A percentile compares a stretch with the other conserved stretches of the same genome.
Evolutionary conservation across 345 rosid genomes (phyloP).

Genomic region (Schrenkiella parvula): DNA sequence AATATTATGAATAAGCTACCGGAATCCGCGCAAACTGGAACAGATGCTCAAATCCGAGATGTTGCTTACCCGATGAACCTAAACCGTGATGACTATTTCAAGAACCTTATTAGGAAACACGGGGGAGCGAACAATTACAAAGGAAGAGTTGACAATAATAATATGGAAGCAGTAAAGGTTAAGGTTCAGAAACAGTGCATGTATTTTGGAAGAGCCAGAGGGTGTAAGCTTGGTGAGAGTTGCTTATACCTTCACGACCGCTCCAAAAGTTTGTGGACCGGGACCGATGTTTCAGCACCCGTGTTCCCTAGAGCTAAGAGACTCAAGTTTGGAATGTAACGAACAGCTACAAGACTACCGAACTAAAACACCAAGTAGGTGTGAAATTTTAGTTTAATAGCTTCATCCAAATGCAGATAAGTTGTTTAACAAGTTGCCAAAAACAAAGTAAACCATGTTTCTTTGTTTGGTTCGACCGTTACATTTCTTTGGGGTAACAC

Average conservation of each 20-base stretch:
- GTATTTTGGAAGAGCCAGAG: constrained; percentile 37
- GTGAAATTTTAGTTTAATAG: neutral
- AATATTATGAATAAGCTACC: neutral
- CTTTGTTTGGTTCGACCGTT: neutral
- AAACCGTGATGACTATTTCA: constrained; percentile 35
- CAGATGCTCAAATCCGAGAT: neutral
- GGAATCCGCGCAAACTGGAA: neutral
- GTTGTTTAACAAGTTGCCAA: neutral
- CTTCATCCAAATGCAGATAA: neutral
- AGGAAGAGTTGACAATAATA: constrained; percentile 6
- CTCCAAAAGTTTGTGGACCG: constrained; percentile 25
- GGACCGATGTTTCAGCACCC: constrained; percentile 1
- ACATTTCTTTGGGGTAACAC: neutral
- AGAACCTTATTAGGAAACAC: constrained; percentile 58
- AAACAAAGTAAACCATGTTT: neutral
- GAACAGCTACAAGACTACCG: neutral
- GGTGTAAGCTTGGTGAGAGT: constrained; percentile 49
- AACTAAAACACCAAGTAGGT: neutral
- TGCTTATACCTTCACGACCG: constrained; percentile 48
- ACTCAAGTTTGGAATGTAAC: constrained; percentile 26
- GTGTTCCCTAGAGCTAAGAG: constrained; percentile 42
- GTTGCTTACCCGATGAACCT: neutral
- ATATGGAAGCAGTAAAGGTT: neutral
- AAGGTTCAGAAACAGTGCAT: constrained; percentile 41
- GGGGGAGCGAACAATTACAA: constrained; percentile 31